Evolutionary conservation across 805 yeast species (phyloP), one percentile per base, ranked within the genome.

Genomic region (Yamadazyma sp.): DNA sequence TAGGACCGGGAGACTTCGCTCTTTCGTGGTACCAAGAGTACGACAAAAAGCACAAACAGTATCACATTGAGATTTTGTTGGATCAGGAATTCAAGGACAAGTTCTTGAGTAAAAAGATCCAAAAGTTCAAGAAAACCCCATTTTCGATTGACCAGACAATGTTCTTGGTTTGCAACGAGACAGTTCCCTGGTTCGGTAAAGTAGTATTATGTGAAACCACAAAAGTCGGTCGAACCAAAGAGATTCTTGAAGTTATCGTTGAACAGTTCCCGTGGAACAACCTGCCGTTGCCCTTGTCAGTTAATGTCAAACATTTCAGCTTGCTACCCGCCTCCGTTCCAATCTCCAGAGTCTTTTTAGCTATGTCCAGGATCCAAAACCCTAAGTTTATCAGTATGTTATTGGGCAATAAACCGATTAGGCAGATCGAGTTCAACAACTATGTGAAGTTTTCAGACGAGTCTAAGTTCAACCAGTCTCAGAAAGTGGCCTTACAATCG

Each of bases 271-370:
- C 69, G 11, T 82, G 89, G 88, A 81, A 80, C 49, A 61, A 60
- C 21, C 55, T 57, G 30, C 67, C 68, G 3, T 61, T 79, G 42
- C 84, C 84, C 1, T 59, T 53, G 7, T 55, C 69, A 2, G 64
- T 68, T 4, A 64, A 67, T 34, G 64, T 67, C 5, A 53, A 57
- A 27, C 52, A 50, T 22, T 54, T 67, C 28, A 55, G 62, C 22
- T 52, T 83, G 9, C 50, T 82, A 33, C 87, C 88, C 1, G 78
- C 80, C 14, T 76, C 83, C 6, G 75, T 77, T 4, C 82, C 83
- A 3, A 75, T 79, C 5, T 72, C 77, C 28, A 64, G 89, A 55
- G 79, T 80, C 5, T 64, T 82, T 53, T 71, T 75, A 47, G 83
- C 88, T 0, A 83, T 82, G 86, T 67, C 77, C 2, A 67, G 76